Evolutionary conservation across 2,329 filamentous ascomycete genomes (phyloP).

Genomic region (Chrysoporthe deuterocubensis): DNA sequence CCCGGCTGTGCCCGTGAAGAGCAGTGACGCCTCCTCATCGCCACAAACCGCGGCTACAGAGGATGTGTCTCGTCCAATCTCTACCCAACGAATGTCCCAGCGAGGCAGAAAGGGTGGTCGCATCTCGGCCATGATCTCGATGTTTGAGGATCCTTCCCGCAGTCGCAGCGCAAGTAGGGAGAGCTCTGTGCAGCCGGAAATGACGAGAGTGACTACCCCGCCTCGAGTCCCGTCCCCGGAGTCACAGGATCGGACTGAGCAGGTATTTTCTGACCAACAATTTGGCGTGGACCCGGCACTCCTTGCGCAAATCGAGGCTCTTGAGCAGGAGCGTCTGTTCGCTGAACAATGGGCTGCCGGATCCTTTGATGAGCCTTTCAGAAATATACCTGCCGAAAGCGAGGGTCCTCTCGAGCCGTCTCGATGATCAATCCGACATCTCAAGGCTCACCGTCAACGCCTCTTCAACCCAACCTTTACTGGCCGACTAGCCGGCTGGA

Average conservation of each 20-base stretch:
- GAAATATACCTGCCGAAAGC: not conserved
- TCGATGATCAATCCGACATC: not conserved
- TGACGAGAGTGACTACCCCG: not conserved
- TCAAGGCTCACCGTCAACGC: not conserved
- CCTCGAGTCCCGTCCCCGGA: constrained; percentile 2
- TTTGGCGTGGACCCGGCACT: not conserved
- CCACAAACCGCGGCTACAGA: not conserved
- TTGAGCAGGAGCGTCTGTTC: constrained; percentile 39
- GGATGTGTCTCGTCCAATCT: not conserved
- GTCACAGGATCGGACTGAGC: not conserved
- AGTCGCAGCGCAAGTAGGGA: constrained; percentile 3
- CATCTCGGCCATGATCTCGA: constrained; percentile 16
- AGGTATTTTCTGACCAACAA: not conserved
- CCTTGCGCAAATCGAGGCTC: constrained; percentile 38
- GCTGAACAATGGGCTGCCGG: constrained; percentile 32
- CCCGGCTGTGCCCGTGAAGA: constrained; percentile 31
- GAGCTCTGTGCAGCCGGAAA: not conserved
- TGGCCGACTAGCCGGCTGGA: not conserved
- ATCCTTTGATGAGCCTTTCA: constrained; percentile 9
- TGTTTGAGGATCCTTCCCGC: constrained; percentile 11
- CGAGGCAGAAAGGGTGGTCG: constrained; percentile 13
- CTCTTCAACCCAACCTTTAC: not conserved
- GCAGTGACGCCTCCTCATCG: not conserved
- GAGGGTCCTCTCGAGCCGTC: constrained; percentile 5
- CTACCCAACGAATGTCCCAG: constrained; percentile 10